Conservation (phyloP, 2,329 filamentous ascomycete genomes). For the Fusarium gaditjirri region DNA sequence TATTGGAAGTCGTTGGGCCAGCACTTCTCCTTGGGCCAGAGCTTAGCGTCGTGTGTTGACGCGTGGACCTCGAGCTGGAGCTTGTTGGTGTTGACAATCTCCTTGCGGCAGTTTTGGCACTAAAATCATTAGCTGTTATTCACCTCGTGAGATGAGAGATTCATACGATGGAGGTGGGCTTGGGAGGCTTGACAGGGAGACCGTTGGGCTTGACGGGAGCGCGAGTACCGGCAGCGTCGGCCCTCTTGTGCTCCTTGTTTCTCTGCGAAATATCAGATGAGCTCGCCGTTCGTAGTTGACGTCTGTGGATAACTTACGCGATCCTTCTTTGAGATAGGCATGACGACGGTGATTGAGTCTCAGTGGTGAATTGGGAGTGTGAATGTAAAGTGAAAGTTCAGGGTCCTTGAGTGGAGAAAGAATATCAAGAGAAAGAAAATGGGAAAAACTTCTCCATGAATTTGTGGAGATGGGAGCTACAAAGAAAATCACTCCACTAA, state of each 20-base stretch:
- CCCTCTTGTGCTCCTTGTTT: conserved; percentile 65
- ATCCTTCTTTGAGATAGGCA: conserved; percentile 48
- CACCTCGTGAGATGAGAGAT: background rate
- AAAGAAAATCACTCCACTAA: conserved; percentile 1
- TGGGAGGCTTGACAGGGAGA: conserved; percentile 63
- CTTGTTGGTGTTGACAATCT: conserved; percentile 62
- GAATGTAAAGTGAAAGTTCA: background rate
- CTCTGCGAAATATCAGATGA: conserved; percentile 48
- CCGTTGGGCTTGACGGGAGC: conserved; percentile 65
- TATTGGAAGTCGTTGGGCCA: conserved; percentile 61
- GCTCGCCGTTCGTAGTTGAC: background rate
- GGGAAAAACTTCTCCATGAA: conserved; percentile 25
- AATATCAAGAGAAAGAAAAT: conserved; percentile 7
- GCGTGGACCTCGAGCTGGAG: conserved; percentile 65
- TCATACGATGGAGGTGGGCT: conserved; percentile 50
- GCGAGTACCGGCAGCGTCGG: conserved; percentile 64
- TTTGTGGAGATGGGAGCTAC: background rate
- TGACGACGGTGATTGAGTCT: conserved; percentile 1
- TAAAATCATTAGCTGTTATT: conserved; percentile 23
- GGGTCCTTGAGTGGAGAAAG: conserved; percentile 8
- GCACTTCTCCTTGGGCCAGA: conserved; percentile 68
- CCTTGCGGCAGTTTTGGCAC: conserved; percentile 63
- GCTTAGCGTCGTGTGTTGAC: conserved; percentile 58
- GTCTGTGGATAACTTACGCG: conserved; percentile 10
- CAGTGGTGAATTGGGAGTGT: background rate